Evolutionary conservation across 1,284 basidiomycete species (phyloP), one percentile per base, ranked within the genome.

Genomic region (Cutaneotrichosporon arboriforme): DNA sequence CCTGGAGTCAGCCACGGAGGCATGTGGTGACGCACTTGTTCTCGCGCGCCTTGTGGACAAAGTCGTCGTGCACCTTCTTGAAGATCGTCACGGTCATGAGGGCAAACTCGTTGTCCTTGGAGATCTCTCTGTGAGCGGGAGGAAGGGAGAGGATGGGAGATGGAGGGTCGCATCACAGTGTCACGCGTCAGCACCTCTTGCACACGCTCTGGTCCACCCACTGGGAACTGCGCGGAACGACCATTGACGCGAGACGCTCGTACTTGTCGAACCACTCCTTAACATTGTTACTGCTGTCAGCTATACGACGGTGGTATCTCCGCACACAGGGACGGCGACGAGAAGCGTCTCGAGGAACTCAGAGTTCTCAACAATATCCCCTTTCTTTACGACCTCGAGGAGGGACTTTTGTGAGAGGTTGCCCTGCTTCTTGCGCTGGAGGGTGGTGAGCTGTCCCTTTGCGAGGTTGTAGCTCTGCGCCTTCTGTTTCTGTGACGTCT

Each of bases 401-500:
- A 98, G 78, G 8, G 89, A 89, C 49, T 87, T 82, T 39, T 91
- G 85, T 34, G 92, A 92, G 23, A 99, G 82, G 71, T 97, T 97
- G 3, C 96, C 96, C 20, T 91, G 84, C 80, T 90, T 89, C 82
- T 92, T 97, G 60, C 94, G 84, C 72, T 97, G 90, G 79, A 97
- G 84, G 68, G 90, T 87, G n/a, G 85, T 84, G 54, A 98, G 78
- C 42, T 88, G 86, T 0, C 93, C 91, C 75, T 98, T 99, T 49
- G 92, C 88, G 18, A 94, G 78, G 68, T 93, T 94, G 77, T 99
- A 99, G 66, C 84, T 86, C 66, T 86, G 88, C 33, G 93, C 77
- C 75, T 97, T 97, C 54, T 84, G 80, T 79, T 88, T 93, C 82
- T 91, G 86, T 36, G 86, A 83, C 67, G 85, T 86, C 73, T 94